Evolutionary conservation across 768 basidiomycete species (phyloP).

Genomic region (Lactarius evosmus): DNA sequence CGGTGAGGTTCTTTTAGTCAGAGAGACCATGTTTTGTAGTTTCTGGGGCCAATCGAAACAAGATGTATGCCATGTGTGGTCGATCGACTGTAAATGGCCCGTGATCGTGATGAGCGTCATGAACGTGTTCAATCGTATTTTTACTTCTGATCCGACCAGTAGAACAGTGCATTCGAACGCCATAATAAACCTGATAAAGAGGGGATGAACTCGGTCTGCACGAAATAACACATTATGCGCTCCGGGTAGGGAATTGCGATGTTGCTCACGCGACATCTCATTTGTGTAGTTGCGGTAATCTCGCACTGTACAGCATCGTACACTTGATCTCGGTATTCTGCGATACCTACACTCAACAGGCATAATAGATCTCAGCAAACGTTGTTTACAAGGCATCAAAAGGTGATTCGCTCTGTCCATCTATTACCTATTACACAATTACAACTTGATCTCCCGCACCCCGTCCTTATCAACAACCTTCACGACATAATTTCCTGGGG

Average conservation of each 20-base stretch:
- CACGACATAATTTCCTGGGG: slow-evolving; percentile 79
- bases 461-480: slow-evolving; percentile 94
- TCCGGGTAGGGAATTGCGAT: not conserved
- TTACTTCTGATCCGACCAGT: not conserved
- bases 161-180: not conserved
- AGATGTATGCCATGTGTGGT: not conserved
- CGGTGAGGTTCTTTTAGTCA: slow-evolving; percentile 36
- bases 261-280: not conserved
- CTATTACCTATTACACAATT: slow-evolving; percentile 6
- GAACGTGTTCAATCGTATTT: not conserved
- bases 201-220: not conserved
- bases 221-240: not conserved
- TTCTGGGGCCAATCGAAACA: not conserved
- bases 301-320: not conserved
- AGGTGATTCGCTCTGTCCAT: not conserved
- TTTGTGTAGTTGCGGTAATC: not conserved
- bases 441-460: slow-evolving; percentile 70
- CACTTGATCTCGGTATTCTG: not conserved
- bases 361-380: not conserved
- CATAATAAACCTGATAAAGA: not conserved
- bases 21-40: slow-evolving; percentile 29
- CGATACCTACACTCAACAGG: not conserved
- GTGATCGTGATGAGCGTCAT: not conserved
- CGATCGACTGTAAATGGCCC: not conserved
- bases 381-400: not conserved